Evolutionary conservation across 2,329 filamentous ascomycete species (phyloP).

Genomic region (Mariannaea sp.): DNA sequence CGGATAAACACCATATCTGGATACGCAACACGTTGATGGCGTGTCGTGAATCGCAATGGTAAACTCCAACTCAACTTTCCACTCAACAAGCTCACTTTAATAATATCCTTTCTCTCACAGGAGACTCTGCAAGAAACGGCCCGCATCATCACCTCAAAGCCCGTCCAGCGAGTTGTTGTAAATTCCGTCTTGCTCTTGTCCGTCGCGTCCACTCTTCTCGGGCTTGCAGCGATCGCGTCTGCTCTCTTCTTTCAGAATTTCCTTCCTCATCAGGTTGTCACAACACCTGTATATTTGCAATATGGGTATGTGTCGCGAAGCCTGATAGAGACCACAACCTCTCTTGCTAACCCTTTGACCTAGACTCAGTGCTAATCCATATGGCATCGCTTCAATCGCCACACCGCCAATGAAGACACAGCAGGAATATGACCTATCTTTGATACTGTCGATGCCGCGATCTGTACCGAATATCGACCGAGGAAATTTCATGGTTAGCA

Average conservation of each 20-base stretch:
- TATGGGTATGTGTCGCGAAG: constrained; percentile 55
- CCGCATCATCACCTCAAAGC: constrained; percentile 53
- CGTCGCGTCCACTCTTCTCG: constrained; percentile 51
- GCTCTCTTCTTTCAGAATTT: constrained; percentile 61
- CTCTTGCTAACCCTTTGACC: constrained; percentile 10
- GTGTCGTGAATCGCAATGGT: constrained; percentile 28
- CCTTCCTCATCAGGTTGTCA: constrained; percentile 59
- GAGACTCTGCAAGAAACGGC: constrained; percentile 45
- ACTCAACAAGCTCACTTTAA: neutral
- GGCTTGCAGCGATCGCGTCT: constrained; percentile 55
- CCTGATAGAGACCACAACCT: constrained; percentile 7
- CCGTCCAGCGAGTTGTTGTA: constrained; percentile 55
- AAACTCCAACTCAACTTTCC: neutral
- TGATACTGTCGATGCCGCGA: constrained; percentile 77
- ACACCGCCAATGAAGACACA: constrained; percentile 62
- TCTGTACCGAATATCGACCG: constrained; percentile 74
- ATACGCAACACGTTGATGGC: constrained; percentile 14
- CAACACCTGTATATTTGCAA: constrained; percentile 59
- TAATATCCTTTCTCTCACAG: constrained; percentile 25
- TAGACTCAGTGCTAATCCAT: constrained; percentile 58
- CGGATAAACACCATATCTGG: constrained; percentile 13
- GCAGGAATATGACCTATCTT: constrained; percentile 83
- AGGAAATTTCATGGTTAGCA: constrained; percentile 94
- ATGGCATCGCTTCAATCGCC: constrained; percentile 54
- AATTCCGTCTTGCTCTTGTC: constrained; percentile 52